phyloP scores from a whole-genome alignment of 1,139 yeast species.

The Taphrina betulina region DNA sequence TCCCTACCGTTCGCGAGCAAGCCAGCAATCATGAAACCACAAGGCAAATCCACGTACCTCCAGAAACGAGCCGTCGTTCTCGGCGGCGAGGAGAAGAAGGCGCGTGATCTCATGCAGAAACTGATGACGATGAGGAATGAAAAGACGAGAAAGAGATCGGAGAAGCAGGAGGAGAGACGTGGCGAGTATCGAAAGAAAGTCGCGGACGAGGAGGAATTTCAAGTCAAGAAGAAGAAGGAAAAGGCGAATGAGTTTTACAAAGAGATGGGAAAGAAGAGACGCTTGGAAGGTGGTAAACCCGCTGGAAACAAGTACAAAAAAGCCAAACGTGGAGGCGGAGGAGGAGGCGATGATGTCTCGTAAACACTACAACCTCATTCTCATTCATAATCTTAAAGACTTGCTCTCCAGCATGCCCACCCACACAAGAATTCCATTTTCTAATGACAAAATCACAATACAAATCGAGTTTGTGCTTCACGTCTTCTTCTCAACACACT shows the following conservation, averaged over 20 bases:
- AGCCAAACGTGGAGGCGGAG: conserved; percentile 12
- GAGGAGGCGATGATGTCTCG: no score
- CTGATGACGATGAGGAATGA: conserved; percentile 80
- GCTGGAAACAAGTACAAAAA: conserved; percentile 22
- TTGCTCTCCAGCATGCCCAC: no score
- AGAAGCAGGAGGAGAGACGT: conserved; percentile 75
- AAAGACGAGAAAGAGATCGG: conserved; percentile 74
- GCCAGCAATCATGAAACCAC: conserved; percentile 77
- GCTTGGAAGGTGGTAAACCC: conserved; percentile 30
- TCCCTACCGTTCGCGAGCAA: conserved; percentile 90
- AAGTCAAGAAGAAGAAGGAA: conserved; percentile 73
- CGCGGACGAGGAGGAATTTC: conserved; percentile 69
- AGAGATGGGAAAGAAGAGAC: conserved; percentile 52
- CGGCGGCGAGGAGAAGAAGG: conserved; percentile 74
- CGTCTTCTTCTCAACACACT: no score
- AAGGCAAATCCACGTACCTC: conserved; percentile 76
- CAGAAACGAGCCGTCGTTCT: conserved; percentile 90
- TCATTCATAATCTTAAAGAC: no score
- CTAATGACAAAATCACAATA: no score
- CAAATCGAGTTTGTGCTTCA: no score
- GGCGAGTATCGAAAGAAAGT: conserved; percentile 70
- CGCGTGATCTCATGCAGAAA: conserved; percentile 83
- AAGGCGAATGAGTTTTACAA: conserved; percentile 84
- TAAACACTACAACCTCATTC: no score
- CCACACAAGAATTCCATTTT: no score